Percentiles rank a stretch among this genome's conserved stretches.
Evolutionary conservation across 2,329 filamentous ascomycete species (phyloP).

Genomic region (Monosporascus cannonballus): DNA sequence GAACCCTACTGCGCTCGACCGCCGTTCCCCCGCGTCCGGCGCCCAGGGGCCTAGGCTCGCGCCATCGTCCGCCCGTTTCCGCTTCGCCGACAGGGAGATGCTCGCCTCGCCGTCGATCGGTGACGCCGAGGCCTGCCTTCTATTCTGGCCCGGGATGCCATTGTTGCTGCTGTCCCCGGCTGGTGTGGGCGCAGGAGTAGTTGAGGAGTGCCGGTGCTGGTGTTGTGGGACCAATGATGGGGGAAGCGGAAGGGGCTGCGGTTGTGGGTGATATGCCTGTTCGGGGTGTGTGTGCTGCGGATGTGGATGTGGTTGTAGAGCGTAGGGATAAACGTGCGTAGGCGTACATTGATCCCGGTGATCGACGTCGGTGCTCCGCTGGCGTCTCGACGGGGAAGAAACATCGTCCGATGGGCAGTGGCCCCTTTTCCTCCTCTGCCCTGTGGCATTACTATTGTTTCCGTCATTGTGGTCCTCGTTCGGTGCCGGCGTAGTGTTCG

Average conservation of each 20-base stretch:
- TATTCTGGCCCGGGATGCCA: neutral
- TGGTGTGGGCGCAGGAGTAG: neutral
- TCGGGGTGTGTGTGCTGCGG: neutral
- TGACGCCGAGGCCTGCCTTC: neutral
- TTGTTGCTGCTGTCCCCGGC: neutral
- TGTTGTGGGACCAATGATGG: neutral
- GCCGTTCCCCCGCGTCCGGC: neutral
- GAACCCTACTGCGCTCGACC: slow-evolving; percentile 6
- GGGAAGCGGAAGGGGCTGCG: neutral
- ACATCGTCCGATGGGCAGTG: too few species aligned
- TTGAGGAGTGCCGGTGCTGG: neutral
- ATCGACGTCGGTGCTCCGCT: too few species aligned
- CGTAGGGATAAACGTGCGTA: too few species aligned
- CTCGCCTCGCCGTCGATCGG: too few species aligned
- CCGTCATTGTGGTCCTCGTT: too few species aligned
- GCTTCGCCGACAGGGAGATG: neutral
- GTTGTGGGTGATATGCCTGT: neutral
- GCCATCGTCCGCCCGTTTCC: neutral
- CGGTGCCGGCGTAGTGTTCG: too few species aligned
- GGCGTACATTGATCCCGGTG: too few species aligned
- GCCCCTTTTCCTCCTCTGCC: too few species aligned
- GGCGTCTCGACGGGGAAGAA: too few species aligned
- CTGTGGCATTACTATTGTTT: too few species aligned
- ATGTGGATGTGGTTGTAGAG: neutral
- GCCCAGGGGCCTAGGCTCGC: neutral